Evolutionary conservation across 1,284 basidiomycete species (phyloP).

Genomic region (Takashimella koratensis): DNA sequence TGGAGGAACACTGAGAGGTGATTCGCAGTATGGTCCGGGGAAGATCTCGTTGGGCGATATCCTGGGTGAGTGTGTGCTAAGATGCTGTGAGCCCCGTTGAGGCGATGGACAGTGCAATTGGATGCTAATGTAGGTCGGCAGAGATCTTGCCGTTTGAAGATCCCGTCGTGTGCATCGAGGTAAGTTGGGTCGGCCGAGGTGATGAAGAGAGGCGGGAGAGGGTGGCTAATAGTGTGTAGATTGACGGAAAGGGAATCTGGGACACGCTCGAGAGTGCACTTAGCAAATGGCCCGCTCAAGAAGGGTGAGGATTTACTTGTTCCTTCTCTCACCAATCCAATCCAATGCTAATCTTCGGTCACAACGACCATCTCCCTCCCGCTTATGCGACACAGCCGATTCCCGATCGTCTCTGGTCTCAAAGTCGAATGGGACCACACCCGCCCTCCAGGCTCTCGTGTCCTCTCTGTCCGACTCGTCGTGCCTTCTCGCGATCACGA

Average conservation of each 20-base stretch:
- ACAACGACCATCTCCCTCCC: not conserved
- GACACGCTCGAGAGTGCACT: slow-evolving; percentile 72
- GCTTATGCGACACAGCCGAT: slow-evolving; percentile 58
- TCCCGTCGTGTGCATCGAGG: slow-evolving; percentile 69
- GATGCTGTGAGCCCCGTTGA: no score
- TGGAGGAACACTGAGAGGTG: slow-evolving; percentile 82
- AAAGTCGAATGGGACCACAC: slow-evolving; percentile 81
- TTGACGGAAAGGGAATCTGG: slow-evolving; percentile 79
- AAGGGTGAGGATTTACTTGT: slow-evolving; percentile 59
- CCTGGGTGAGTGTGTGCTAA: slow-evolving; percentile 35
- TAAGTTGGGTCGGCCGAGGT: slow-evolving; percentile 15
- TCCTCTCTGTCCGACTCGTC: slow-evolving; percentile 66
- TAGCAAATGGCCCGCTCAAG: slow-evolving; percentile 80
- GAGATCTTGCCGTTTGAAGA: slow-evolving; percentile 91
- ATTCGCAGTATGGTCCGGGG: slow-evolving; percentile 78
- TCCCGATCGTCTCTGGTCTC: slow-evolving; percentile 83
- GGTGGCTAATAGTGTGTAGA: no score
- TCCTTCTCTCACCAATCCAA: slow-evolving; percentile 5
- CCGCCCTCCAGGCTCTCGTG: slow-evolving; percentile 61
- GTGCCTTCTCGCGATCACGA: slow-evolving; percentile 29
- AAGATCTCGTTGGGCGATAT: slow-evolving; percentile 71
- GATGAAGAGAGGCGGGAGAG: no score
- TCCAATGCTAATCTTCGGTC: not conserved
- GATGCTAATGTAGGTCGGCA: no score
- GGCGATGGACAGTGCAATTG: no score